Evolutionary conservation across 495 filamentous ascomycete species (phyloP).

Genomic region (Hypoxylon cercidicola): DNA sequence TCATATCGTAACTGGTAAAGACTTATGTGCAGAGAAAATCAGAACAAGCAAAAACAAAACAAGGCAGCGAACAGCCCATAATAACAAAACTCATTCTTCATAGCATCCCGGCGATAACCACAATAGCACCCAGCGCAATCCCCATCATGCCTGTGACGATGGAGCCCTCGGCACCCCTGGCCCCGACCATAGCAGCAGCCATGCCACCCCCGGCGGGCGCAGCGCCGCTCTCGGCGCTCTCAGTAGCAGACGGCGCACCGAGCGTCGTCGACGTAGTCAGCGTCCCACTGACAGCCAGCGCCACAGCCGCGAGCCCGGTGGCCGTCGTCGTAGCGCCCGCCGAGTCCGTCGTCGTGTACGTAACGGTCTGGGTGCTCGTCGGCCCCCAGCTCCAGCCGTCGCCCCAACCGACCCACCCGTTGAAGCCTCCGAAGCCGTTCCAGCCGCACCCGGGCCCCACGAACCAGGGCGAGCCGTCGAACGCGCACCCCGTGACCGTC

Average conservation of each 20-base stretch:
- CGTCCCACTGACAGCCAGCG: slow-evolving; percentile 52
- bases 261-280: slow-evolving; percentile 48
- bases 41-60: no score
- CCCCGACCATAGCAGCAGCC: no score
- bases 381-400: slow-evolving; percentile 53
- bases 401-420: slow-evolving; percentile 60
- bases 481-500: slow-evolving; percentile 60
- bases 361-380: slow-evolving; percentile 50
- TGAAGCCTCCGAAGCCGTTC: slow-evolving; percentile 46
- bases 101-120: slow-evolving; percentile 54
- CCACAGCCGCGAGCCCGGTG: slow-evolving; percentile 52
- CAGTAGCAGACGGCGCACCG: slow-evolving; percentile 32
- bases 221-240: slow-evolving; percentile 25
- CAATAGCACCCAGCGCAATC: slow-evolving; percentile 50
- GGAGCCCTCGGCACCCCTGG: slow-evolving; percentile 39
- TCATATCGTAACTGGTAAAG: no score
- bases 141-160: slow-evolving; percentile 51
- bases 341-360: slow-evolving; percentile 51
- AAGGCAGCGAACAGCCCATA: no score
- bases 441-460: slow-evolving; percentile 58
- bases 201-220: no score
- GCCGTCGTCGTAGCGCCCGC: slow-evolving; percentile 49
- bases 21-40: no score
- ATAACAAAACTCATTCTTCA: no score
- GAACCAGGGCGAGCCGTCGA: slow-evolving; percentile 58